phyloP scores from a whole-genome alignment of 306 rosid genomes.

The Ziziphus jujuba region DNA sequence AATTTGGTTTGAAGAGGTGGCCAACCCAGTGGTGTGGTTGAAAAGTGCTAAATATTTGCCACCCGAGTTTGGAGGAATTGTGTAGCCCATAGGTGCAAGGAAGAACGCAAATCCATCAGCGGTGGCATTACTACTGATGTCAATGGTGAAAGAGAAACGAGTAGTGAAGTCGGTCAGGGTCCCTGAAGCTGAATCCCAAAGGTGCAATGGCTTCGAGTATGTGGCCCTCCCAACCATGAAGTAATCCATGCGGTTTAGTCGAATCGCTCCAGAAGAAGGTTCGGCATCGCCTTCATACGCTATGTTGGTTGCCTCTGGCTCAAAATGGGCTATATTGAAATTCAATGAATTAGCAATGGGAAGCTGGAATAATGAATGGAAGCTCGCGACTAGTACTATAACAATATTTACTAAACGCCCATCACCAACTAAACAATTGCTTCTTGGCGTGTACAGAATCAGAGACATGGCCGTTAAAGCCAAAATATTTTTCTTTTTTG shows the following conservation, averaged over 20 bases:
- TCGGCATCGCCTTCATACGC: neutral
- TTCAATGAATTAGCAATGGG: neutral
- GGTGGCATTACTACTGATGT: neutral
- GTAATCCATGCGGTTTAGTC: neutral
- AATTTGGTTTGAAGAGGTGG: neutral
- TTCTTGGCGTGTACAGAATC: too few relatives aligned
- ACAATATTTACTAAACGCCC: too few relatives aligned
- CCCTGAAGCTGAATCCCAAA: conserved; percentile 14
- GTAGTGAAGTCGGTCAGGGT: conserved; percentile 22
- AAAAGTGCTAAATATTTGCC: conserved; percentile 18
- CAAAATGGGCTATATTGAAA: neutral
- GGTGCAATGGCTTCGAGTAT: neutral
- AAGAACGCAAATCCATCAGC: conserved; percentile 24
- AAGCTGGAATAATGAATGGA: too few relatives aligned
- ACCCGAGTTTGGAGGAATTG: conserved; percentile 2
- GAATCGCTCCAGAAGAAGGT: neutral
- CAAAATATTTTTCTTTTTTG: too few relatives aligned
- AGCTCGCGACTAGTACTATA: too few relatives aligned
- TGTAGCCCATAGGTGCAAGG: conserved; percentile 6
- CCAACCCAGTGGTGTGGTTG: neutral
- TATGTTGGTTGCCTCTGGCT: neutral
- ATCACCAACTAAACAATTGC: too few relatives aligned
- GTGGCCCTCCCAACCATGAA: neutral
- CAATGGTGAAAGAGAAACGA: conserved; percentile 17
- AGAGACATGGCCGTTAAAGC: too few relatives aligned